These are phyloP conservation scores for Pyronema domesticum DNA, from an alignment of 495 filamentous ascomycete genomes.

Conservation along the genomic window DNA sequence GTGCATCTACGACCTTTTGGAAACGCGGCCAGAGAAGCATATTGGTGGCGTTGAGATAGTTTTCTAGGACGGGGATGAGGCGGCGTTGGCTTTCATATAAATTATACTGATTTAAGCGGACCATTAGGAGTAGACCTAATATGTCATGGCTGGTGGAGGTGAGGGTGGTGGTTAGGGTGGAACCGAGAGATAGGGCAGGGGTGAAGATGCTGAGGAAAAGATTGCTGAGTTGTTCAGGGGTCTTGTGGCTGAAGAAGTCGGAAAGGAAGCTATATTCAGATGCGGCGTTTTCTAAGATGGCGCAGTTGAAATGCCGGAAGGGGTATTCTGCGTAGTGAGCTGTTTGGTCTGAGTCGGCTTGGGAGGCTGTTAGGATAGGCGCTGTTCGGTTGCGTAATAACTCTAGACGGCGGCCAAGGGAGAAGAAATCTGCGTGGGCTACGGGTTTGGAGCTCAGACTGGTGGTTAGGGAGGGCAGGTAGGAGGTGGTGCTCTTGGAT, in stretches of 20 bases:
- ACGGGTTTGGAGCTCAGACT: too few species aligned
- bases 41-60: conserved; percentile 81
- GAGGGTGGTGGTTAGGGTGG: conserved; percentile 55
- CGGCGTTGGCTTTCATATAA: conserved; percentile 85
- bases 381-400: conserved; percentile 55
- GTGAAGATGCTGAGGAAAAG: conserved; percentile 69
- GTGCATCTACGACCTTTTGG: conserved; percentile 82
- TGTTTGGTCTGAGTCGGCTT: conserved; percentile 72
- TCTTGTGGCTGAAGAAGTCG: conserved; percentile 59
- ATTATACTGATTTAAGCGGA: conserved; percentile 83
- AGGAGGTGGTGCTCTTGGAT: too few species aligned
- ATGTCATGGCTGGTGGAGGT: conserved; percentile 61
- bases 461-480: too few species aligned
- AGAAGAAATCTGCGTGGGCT: conserved; percentile 48
- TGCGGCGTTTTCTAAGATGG: conserved; percentile 82
- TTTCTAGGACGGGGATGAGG: conserved; percentile 71
- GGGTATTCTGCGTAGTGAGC: conserved; percentile 75
- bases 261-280: conserved; percentile 88
- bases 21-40: conserved; percentile 96
- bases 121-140: conserved; percentile 69
- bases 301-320: conserved; percentile 87
- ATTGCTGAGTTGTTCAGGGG: conserved; percentile 37
- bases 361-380: conserved; percentile 42
- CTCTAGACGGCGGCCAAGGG: conserved; percentile 67
- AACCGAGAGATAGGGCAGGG: conserved; percentile 65